Percentiles rank a stretch among this genome's conserved stretches.
These are phyloP conservation scores for Solanum bulbocastanum DNA, from an alignment of 257 asterid genomes.

Conservation along the genomic window DNA sequence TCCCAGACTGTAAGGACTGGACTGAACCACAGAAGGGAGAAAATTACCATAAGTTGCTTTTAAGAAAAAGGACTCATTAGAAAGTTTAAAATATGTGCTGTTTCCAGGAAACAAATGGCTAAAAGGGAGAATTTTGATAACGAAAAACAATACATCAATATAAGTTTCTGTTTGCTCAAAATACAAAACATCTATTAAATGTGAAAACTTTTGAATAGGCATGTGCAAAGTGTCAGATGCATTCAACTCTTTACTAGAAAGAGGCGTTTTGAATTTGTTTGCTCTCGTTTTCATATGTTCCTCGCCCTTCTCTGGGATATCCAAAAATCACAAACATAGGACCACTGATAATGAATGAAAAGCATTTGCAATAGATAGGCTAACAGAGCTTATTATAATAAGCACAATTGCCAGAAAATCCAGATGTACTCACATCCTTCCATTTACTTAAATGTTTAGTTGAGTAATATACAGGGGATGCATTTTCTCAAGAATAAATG, in stretches of 20 bases:
- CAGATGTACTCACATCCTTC: background rate
- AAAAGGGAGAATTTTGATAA: background rate
- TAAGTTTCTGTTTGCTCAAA: background rate
- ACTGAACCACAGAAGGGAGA: slow-evolving; percentile 27
- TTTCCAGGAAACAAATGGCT: background rate
- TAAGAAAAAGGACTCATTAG: background rate
- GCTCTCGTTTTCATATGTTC: background rate
- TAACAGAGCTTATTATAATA: background rate
- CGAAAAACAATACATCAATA: background rate
- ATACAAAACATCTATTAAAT: background rate
- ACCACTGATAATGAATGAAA: background rate
- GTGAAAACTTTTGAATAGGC: background rate
- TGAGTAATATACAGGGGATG: background rate
- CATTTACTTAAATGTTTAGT: background rate
- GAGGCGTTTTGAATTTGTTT: background rate
- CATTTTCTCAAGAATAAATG: background rate
- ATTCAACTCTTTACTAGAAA: background rate
- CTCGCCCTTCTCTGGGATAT: background rate
- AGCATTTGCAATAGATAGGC: background rate
- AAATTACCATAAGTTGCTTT: background rate
- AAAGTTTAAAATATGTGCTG: background rate
- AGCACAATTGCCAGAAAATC: background rate
- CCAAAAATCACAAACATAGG: background rate
- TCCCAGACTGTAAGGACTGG: slow-evolving; percentile 29
- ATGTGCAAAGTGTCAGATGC: background rate